Evolutionary conservation across 1,284 basidiomycete species (phyloP).

Genomic region (Malassezia furfur): DNA sequence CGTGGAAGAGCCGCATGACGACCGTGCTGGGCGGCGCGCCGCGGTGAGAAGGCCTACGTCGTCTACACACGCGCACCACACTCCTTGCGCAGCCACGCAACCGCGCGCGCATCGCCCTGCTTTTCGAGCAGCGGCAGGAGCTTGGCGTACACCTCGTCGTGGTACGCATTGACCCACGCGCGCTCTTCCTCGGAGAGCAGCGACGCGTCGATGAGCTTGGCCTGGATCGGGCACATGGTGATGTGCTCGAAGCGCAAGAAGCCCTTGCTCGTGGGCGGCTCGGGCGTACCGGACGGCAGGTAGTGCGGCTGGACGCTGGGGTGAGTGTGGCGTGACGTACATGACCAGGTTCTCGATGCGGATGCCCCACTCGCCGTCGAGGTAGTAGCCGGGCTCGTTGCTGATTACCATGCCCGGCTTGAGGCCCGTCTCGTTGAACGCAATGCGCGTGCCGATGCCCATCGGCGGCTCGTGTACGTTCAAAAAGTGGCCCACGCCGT

Average conservation of each 20-base stretch:
- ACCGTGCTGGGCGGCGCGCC: not conserved
- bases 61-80: slow-evolving; percentile 19
- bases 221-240: slow-evolving; percentile 64
- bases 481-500: slow-evolving; percentile 40
- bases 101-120: slow-evolving; percentile 58
- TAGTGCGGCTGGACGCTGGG: slow-evolving; percentile 8
- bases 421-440: slow-evolving; percentile 44
- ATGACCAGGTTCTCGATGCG: slow-evolving; percentile 67
- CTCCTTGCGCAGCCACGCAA: slow-evolving; percentile 69
- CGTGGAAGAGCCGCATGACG: not conserved
- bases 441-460: slow-evolving; percentile 42
- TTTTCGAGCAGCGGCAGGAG: slow-evolving; percentile 64
- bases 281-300: slow-evolving; percentile 5
- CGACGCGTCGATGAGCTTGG: slow-evolving; percentile 62
- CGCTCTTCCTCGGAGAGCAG: slow-evolving; percentile 63
- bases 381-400: slow-evolving; percentile 77
- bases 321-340: not conserved
- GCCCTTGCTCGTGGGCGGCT: slow-evolving; percentile 29
- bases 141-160: slow-evolving; percentile 67
- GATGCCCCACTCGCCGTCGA: slow-evolving; percentile 82
- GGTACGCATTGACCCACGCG: slow-evolving; percentile 76
- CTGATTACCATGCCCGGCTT: slow-evolving; percentile 45
- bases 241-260: slow-evolving; percentile 34
- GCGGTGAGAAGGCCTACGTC: not conserved
- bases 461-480: slow-evolving; percentile 47